Evolutionary conservation across 441 rosid species (phyloP).

Genomic region (Metrosideros polymorpha): DNA sequence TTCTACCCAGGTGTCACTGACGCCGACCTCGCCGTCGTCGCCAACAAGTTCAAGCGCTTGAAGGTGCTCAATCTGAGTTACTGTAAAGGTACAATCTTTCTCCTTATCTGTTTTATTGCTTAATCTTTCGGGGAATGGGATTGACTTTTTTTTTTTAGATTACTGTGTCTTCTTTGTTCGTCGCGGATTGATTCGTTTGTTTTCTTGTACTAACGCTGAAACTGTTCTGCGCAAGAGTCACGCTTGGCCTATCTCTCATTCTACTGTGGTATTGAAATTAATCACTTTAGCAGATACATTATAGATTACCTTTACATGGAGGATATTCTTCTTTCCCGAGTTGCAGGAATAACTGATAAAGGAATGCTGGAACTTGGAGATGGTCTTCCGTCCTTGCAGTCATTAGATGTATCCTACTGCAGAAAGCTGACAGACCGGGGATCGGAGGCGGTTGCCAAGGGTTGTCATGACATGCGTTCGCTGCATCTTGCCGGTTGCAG

Average conservation of each 20-base stretch:
- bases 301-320: not conserved
- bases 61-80: constrained; percentile 49
- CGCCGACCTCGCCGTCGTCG: constrained; percentile 68
- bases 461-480: constrained; percentile 51
- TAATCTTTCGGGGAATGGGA: not conserved
- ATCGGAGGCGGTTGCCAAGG: constrained; percentile 58
- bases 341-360: constrained; percentile 67
- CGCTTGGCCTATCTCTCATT: not conserved
- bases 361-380: constrained; percentile 63
- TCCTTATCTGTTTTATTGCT: not conserved
- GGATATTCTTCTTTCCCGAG: not conserved
- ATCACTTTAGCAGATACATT: not conserved
- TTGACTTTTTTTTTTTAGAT: not conserved
- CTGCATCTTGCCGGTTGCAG: constrained; percentile 71
- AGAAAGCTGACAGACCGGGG: constrained; percentile 83
- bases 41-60: constrained; percentile 58
- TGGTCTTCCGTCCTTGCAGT: constrained; percentile 60
- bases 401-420: constrained; percentile 74
- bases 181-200: not conserved
- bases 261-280: not conserved
- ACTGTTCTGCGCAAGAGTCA: not conserved
- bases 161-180: not conserved
- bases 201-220: not conserved
- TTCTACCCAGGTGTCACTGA: constrained; percentile 91
- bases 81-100: constrained; percentile 56